phyloP scores from a whole-genome alignment of 352 stramenopile species.

The Phytophthora quininea region DNA sequence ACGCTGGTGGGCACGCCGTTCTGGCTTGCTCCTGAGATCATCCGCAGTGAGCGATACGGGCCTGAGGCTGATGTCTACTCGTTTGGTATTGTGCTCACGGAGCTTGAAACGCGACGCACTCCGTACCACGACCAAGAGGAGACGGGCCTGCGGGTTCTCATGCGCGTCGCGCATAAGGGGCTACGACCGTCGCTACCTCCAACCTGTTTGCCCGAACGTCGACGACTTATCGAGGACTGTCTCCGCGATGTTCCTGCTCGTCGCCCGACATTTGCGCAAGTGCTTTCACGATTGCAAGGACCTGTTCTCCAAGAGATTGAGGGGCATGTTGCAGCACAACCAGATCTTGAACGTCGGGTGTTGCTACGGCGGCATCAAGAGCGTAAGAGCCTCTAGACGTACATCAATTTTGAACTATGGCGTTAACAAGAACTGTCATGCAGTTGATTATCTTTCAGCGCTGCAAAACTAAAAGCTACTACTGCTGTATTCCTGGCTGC shows the following conservation, averaged over 20 bases:
- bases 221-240: constrained; percentile 79
- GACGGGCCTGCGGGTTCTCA: constrained; percentile 80
- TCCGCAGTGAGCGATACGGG: constrained; percentile 85
- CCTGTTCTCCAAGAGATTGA: constrained; percentile 83
- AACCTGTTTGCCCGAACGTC: constrained; percentile 59
- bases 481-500: constrained; percentile 18
- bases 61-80: constrained; percentile 87
- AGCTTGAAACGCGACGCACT: constrained; percentile 83
- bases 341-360: constrained; percentile 42
- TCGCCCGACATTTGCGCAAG: constrained; percentile 78
- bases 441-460: background rate
- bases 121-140: constrained; percentile 82
- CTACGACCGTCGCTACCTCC: constrained; percentile 74
- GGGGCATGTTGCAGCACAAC: constrained; percentile 45
- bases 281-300: constrained; percentile 78
- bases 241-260: constrained; percentile 56
- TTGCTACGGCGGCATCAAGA: constrained; percentile 43
- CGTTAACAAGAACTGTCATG: constrained; percentile 1
- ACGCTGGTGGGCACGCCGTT: constrained; percentile 88
- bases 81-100: constrained; percentile 89
- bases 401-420: constrained; percentile 14
- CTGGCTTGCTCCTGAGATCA: constrained; percentile 89
- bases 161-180: constrained; percentile 76
- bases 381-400: constrained; percentile 36
- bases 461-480: constrained; percentile 6